Base-by-base conservation (phyloP, 805 yeast species). In the Pichia pseudocactophila region DNA sequence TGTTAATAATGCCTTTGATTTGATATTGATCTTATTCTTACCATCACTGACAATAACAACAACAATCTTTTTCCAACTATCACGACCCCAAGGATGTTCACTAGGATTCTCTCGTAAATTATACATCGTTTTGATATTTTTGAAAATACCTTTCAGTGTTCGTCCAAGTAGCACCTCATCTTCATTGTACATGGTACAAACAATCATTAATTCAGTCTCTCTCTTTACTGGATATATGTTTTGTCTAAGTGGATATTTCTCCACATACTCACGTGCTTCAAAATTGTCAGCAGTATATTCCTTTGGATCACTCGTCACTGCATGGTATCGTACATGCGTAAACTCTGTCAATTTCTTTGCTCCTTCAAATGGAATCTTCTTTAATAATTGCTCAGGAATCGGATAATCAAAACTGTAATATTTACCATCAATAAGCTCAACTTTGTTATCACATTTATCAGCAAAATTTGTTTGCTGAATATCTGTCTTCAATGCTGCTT, bases 31-130 rank as follows among this genome's bases (percentile, higher is more conserved):
- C 53, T 88, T 86, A 8, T 77, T 70, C 51, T 96, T 78, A 49
- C 98, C 98, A 65, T 90, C 98, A 44, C 86, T 81, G 12, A 90
- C 89, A 36, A 90, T 75, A 49, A 85, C 78, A 26, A 90, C 90
- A 8, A 86, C 95, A 30, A 90, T 77, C 54, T 87, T 88, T 54
- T 88, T 86, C 97, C 97, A 90, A 2, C 92, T 80, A 44, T 86
- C 92, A 34, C 79, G 76, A 20, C 97, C 97, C 95, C 96, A 90
- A 2, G 78, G 74, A 27, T 74, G 73, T 2, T 78, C 71, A 17
- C 63, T 56, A 44, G 75, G 70, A 22, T 78, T 70, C 27, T 53
- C 49, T 1, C 48, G 36, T 34, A 57, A 35, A 49, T 82, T 74
- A 40, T 76, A 72, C 66, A 90, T 74, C 58, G 85, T 78, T 49